Evolutionary conservation across 2,329 filamentous ascomycete genomes (phyloP).

Genomic region (Fusarium guadeloupense): DNA sequence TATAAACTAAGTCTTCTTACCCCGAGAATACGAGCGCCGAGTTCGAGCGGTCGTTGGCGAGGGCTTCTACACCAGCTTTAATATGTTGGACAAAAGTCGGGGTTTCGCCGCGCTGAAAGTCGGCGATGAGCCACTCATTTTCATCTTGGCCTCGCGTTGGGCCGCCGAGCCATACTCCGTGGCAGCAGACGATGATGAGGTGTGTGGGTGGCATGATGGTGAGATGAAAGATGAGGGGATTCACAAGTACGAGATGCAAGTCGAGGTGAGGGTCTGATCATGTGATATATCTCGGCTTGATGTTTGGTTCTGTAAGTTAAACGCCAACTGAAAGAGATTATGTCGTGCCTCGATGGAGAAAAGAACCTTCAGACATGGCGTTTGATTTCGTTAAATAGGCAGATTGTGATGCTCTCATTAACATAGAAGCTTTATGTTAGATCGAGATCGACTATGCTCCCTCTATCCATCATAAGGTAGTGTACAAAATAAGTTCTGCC

Average conservation of each 20-base stretch:
- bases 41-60: constrained; percentile 55
- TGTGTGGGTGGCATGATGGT: constrained; percentile 52
- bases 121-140: constrained; percentile 75
- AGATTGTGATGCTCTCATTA: constrained; percentile 1
- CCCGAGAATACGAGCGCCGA: constrained; percentile 77
- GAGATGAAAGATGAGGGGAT: constrained; percentile 28
- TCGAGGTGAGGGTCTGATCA: constrained; percentile 39
- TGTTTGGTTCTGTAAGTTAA: background rate
- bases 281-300: constrained; percentile 34
- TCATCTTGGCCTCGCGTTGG: constrained; percentile 62
- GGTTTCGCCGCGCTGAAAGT: constrained; percentile 81
- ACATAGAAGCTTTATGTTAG: constrained; percentile 1
- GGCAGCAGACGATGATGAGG: constrained; percentile 84
- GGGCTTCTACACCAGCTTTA: constrained; percentile 66
- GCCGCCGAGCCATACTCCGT: constrained; percentile 78
- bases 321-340: background rate
- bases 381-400: background rate
- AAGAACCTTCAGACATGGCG: no score
- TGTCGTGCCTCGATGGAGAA: background rate
- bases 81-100: constrained; percentile 83
- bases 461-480: constrained; percentile 25
- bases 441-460: constrained; percentile 6
- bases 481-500: constrained; percentile 23
- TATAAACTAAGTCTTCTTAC: constrained; percentile 50
- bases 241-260: constrained; percentile 1